Evolutionary conservation across 1,284 basidiomycete species (phyloP).

Genomic region (Mycosarcoma maydis): DNA sequence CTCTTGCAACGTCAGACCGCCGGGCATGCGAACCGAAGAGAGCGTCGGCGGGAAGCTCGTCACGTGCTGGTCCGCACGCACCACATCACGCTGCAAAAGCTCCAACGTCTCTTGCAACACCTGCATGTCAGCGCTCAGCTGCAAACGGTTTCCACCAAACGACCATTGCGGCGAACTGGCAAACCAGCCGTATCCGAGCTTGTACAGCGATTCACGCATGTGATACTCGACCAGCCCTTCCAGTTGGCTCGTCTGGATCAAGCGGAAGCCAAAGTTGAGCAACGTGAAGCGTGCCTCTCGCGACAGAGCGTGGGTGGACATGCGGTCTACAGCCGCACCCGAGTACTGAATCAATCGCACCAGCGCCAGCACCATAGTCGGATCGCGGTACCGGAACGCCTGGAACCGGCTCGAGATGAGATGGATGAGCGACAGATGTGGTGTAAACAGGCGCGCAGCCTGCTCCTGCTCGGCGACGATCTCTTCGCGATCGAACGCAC

Average conservation of each 20-base stretch:
- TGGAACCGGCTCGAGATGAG: conserved; percentile 93
- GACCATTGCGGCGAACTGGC: conserved; percentile 75
- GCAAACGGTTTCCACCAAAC: conserved; percentile 88
- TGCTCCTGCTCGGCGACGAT: conserved; percentile 79
- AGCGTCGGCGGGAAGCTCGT: conserved; percentile 51
- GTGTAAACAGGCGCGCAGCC: conserved; percentile 76
- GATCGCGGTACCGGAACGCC: conserved; percentile 87
- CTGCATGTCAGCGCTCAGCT: conserved; percentile 87
- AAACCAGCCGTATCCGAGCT: conserved; percentile 90
- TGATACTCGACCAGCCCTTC: conserved; percentile 84
- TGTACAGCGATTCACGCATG: conserved; percentile 81
- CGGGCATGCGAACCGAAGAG: conserved; percentile 41
- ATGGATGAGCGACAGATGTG: conserved; percentile 85
- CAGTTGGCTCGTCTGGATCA: conserved; percentile 84
- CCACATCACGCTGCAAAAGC: conserved; percentile 78
- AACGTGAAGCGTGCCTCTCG: conserved; percentile 89
- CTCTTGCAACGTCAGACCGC: conserved; percentile 47
- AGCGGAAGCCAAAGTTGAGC: conserved; percentile 90
- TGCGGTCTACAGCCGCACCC: conserved; percentile 45
- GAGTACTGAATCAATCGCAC: conserved; percentile 81
- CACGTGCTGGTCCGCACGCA: conserved; percentile 70
- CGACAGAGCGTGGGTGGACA: conserved; percentile 88
- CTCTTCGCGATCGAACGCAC: conserved; percentile 85
- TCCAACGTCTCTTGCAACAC: conserved; percentile 84
- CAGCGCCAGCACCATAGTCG: conserved; percentile 84